Evolutionary conservation across 2,329 filamentous ascomycete species (phyloP).

Genomic region (Celoporthe dispersa): DNA sequence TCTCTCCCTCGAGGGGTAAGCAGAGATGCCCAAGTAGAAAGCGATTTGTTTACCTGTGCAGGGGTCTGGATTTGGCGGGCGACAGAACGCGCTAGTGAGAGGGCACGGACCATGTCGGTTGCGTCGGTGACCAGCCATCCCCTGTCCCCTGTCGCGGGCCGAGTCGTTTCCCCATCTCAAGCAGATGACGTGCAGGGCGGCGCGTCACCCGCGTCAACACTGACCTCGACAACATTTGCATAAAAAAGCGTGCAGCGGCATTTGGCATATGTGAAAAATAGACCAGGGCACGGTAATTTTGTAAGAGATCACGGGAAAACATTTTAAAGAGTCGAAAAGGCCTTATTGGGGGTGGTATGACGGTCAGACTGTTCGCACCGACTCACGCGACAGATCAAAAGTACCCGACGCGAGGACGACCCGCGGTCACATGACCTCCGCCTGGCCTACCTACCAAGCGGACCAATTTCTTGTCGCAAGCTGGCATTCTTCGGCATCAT

Average conservation of each 20-base stretch:
- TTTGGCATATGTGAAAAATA: background rate
- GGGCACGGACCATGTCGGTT: slow-evolving; percentile 27
- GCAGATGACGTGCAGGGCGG: slow-evolving; percentile 18
- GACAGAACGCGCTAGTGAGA: slow-evolving; percentile 9
- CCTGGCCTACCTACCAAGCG: background rate
- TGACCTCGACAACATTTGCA: slow-evolving; percentile 2
- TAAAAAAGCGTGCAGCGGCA: background rate
- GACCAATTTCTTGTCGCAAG: slow-evolving; percentile 21
- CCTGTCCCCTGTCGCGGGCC: slow-evolving; percentile 15
- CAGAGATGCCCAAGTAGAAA: slow-evolving; percentile 1
- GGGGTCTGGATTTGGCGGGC: slow-evolving; percentile 3
- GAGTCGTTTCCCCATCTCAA: background rate
- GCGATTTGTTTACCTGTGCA: slow-evolving; percentile 14
- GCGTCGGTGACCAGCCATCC: slow-evolving; percentile 22
- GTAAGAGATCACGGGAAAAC: background rate
- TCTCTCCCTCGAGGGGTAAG: slow-evolving; percentile 6
- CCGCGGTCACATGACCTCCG: slow-evolving; percentile 22
- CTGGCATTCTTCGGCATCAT: background rate
- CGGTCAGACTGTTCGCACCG: background rate
- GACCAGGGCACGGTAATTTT: background rate
- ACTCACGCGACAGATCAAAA: slow-evolving; percentile 9
- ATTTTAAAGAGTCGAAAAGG: background rate
- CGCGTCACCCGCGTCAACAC: slow-evolving; percentile 26
- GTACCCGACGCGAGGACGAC: slow-evolving; percentile 19
- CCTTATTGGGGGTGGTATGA: too few relatives aligned